Evolutionary conservation across 192 early-diverging fungal species (phyloP).

Genomic region (Backusella westeae): DNA sequence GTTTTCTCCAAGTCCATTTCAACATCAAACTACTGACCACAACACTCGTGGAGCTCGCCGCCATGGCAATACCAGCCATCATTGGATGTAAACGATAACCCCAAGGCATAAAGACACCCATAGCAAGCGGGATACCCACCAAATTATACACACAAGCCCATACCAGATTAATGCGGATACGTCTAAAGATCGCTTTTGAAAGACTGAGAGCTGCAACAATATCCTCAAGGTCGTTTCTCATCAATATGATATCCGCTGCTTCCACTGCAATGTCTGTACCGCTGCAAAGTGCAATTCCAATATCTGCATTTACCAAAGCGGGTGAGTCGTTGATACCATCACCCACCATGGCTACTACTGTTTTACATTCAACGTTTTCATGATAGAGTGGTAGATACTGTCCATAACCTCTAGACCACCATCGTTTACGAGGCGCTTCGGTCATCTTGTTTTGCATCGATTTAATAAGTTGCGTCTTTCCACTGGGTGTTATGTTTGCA

Average conservation of each 20-base stretch:
- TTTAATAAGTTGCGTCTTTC: conserved; percentile 77
- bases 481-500: conserved; percentile 85
- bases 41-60: conserved; percentile 86
- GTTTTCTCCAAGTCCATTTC: conserved; percentile 57
- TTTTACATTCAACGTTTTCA: neutral
- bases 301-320: conserved; percentile 76
- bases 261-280: conserved; percentile 97
- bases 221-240: conserved; percentile 84
- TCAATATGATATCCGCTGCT: conserved; percentile 88
- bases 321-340: conserved; percentile 97
- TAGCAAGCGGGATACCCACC: conserved; percentile 91
- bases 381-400: neutral
- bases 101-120: conserved; percentile 88
- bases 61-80: conserved; percentile 94
- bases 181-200: conserved; percentile 74
- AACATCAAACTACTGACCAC: conserved; percentile 85
- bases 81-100: conserved; percentile 84
- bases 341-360: conserved; percentile 85
- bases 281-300: conserved; percentile 85
- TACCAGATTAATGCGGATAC: conserved; percentile 83
- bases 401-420: neutral
- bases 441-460: neutral
- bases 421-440: neutral
- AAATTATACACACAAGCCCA: conserved; percentile 93
- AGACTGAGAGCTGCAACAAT: conserved; percentile 87